Percentiles rank a stretch among this genome's conserved stretches.
Evolutionary conservation across 805 yeast species (phyloP).

Genomic region (Priceomyces castillae): DNA sequence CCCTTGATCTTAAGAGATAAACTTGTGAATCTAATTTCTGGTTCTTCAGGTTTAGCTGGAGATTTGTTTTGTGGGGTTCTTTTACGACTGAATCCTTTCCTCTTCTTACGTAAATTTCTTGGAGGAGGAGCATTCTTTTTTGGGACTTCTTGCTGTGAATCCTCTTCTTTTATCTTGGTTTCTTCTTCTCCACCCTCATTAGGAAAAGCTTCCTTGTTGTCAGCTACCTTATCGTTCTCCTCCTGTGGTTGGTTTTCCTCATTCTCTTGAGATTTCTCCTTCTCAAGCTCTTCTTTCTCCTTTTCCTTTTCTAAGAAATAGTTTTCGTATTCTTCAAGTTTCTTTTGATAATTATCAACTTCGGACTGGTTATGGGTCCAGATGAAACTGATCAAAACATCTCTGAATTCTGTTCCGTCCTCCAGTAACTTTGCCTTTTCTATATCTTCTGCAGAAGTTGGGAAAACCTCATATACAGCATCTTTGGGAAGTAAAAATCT

Average conservation of each 20-base stretch:
- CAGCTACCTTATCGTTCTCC: constrained; percentile 12
- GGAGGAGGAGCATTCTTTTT: constrained; percentile 14
- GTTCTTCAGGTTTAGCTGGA: constrained; percentile 38
- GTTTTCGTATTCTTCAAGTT: constrained; percentile 27
- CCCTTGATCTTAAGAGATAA: constrained; percentile 62
- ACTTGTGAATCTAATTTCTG: constrained; percentile 52
- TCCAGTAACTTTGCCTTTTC: constrained; percentile 22
- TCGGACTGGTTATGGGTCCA: constrained; percentile 52
- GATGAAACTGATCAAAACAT: constrained; percentile 47
- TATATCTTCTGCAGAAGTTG: constrained; percentile 17
- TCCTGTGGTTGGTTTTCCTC: constrained; percentile 20
- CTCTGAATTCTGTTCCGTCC: constrained; percentile 24
- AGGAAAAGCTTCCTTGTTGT: constrained; percentile 7
- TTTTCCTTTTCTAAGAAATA: constrained; percentile 26
- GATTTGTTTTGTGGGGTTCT: constrained; percentile 18
- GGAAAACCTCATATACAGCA: constrained; percentile 62
- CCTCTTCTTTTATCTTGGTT: constrained; percentile 10
- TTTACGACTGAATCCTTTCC: constrained; percentile 9
- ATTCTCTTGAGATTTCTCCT: constrained; percentile 19
- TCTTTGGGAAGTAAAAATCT: constrained; percentile 76
- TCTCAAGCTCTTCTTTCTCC: constrained; percentile 29
- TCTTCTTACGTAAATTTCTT: constrained; percentile 14
- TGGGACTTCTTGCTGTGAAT: constrained; percentile 9
- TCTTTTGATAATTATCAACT: constrained; percentile 43
- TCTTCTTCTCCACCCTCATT: constrained; percentile 14